A percentile compares a stretch with the other conserved stretches of the same genome.
These are phyloP conservation scores for Coniochaeta sp. DNA, from an alignment of 2,329 filamentous ascomycete species.

Conservation along the genomic window DNA sequence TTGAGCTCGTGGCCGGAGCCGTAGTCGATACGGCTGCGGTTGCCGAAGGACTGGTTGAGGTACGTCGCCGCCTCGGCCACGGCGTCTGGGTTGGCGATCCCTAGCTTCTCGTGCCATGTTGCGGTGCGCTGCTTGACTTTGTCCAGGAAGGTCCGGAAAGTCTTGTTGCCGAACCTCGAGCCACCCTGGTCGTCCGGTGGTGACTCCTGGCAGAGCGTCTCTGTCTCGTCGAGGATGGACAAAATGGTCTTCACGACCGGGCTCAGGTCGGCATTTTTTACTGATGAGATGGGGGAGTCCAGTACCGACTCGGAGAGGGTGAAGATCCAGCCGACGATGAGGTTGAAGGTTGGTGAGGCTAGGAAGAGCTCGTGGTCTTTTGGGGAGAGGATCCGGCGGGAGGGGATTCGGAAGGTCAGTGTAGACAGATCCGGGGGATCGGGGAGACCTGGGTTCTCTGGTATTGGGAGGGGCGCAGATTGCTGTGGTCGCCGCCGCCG, in stretches of 20 bases:
- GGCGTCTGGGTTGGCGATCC: slow-evolving; percentile 29
- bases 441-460: slow-evolving; percentile 68
- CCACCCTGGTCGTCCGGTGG: slow-evolving; percentile 82
- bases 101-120: slow-evolving; percentile 59
- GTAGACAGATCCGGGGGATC: slow-evolving; percentile 55
- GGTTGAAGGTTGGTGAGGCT: slow-evolving; percentile 63
- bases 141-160: slow-evolving; percentile 78
- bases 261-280: slow-evolving; percentile 50
- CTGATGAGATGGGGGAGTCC: slow-evolving; percentile 59
- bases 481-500: slow-evolving; percentile 46
- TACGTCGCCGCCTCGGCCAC: slow-evolving; percentile 76
- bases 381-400: slow-evolving; percentile 72
- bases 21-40: slow-evolving; percentile 84
- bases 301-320: slow-evolving; percentile 74
- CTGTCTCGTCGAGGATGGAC: slow-evolving; percentile 61
- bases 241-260: slow-evolving; percentile 57
- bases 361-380: slow-evolving; percentile 79
- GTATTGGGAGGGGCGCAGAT: slow-evolving; percentile 56
- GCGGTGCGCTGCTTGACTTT: slow-evolving; percentile 48
- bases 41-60: slow-evolving; percentile 77
- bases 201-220: slow-evolving; percentile 57
- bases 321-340: slow-evolving; percentile 82
- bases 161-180: slow-evolving; percentile 90
- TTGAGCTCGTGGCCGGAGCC: slow-evolving; percentile 96
- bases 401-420: slow-evolving; percentile 59